Evolutionary conservation across 352 stramenopile genomes (phyloP).

Genomic region (Phytophthora litchii): DNA sequence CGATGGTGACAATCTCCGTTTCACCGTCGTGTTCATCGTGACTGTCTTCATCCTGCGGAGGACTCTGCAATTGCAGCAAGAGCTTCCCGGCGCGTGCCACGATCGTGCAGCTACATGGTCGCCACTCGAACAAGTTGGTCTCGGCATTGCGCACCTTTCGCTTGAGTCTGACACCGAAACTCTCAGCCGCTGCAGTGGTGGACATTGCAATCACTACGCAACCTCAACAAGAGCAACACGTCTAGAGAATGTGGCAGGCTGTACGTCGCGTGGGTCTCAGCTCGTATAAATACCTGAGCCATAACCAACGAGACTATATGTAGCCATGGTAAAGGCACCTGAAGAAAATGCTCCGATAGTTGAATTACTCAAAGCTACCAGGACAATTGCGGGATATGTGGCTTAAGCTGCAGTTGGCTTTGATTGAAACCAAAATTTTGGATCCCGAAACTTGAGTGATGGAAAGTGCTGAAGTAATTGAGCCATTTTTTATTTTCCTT

Average conservation of each 20-base stretch:
- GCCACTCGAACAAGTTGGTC: conserved; percentile 75
- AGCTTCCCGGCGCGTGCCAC: conserved; percentile 41
- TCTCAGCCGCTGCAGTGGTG: conserved; percentile 15
- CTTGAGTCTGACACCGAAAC: conserved; percentile 49
- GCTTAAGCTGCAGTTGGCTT: too few relatives aligned
- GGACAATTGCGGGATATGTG: conserved; percentile 28
- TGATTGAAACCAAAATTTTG: too few relatives aligned
- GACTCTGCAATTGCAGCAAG: conserved; percentile 35
- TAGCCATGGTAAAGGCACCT: too few relatives aligned
- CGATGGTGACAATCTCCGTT: conserved; percentile 38
- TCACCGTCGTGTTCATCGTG: conserved; percentile 13
- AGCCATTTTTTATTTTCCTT: too few relatives aligned
- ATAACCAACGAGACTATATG: conserved; percentile 25
- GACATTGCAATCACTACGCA: conserved; percentile 15
- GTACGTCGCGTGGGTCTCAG: conserved; percentile 14
- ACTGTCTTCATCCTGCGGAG: conserved; percentile 32
- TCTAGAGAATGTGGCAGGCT: conserved; percentile 4
- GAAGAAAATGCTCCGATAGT: too few relatives aligned
- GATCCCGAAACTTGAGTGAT: too few relatives aligned
- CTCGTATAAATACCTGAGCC: conserved; percentile 26
- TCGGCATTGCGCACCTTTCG: conserved; percentile 63
- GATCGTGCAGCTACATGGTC: conserved; percentile 48
- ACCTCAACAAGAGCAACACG: conserved; percentile 1
- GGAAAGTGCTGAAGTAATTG: too few relatives aligned
- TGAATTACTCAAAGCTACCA: too few relatives aligned